A percentile compares a stretch with the other conserved stretches of the same genome.
These are phyloP conservation scores for Saccharomycopsis vini DNA, from an alignment of 805 yeast species.

Conservation along the genomic window DNA sequence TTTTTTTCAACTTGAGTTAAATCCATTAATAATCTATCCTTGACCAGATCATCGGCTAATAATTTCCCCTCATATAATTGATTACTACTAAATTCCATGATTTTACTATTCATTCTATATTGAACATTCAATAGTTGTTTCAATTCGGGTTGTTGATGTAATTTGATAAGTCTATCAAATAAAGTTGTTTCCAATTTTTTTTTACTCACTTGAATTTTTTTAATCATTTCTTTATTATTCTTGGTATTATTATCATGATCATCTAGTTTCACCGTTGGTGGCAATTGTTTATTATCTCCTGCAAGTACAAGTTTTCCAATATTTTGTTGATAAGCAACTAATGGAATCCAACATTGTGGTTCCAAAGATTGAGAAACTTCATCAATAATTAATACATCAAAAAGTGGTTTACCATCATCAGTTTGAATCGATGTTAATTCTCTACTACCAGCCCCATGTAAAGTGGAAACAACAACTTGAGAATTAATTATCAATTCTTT, in stretches of 20 bases:
- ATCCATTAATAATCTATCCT: constrained; percentile 43
- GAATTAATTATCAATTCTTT: constrained; percentile 49
- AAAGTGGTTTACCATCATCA: constrained; percentile 29
- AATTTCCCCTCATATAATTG: constrained; percentile 56
- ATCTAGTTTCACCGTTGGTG: constrained; percentile 75
- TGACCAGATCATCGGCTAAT: constrained; percentile 53
- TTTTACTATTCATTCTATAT: constrained; percentile 75
- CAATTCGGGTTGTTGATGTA: constrained; percentile 31
- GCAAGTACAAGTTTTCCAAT: constrained; percentile 64
- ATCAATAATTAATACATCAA: constrained; percentile 81
- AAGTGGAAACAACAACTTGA: constrained; percentile 68
- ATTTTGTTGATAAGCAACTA: constrained; percentile 55
- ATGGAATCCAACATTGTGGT: constrained; percentile 95
- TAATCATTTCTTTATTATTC: background rate
- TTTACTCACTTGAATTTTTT: constrained; percentile 25
- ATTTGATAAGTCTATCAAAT: constrained; percentile 65
- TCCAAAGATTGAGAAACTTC: constrained; percentile 93
- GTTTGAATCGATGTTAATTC: constrained; percentile 39
- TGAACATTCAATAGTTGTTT: constrained; percentile 63
- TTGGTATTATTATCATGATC: constrained; percentile 25
- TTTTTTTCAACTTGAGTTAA: constrained; percentile 38
- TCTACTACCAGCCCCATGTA: constrained; percentile 80
- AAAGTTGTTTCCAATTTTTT: constrained; percentile 52
- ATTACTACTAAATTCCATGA: constrained; percentile 71
- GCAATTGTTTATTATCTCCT: constrained; percentile 87